A percentile compares a stretch with the other conserved stretches of the same genome.
Evolutionary conservation across 257 asterid genomes (phyloP).

Genomic region (Plantago elongata): DNA sequence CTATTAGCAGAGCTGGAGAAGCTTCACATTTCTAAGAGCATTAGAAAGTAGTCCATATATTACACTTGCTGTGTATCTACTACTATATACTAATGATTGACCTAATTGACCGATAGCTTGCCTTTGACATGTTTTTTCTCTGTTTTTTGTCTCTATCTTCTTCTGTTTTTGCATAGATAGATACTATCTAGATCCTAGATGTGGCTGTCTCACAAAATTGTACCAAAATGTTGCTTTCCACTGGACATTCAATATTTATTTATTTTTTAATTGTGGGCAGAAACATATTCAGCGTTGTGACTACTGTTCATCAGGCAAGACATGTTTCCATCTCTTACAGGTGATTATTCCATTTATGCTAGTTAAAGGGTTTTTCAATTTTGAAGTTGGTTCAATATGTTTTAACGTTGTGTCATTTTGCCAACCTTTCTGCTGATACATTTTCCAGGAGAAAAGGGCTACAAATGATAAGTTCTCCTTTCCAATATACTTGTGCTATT

Average conservation of each 20-base stretch:
- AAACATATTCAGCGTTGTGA: constrained; percentile 75
- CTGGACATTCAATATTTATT: constrained; percentile 5
- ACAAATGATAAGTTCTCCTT: constrained; percentile 60
- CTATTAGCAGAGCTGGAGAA: constrained; percentile 11
- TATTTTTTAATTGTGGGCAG: constrained; percentile 41
- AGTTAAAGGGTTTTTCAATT: constrained; percentile 10
- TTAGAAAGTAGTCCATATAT: not conserved
- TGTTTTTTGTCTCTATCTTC: no score
- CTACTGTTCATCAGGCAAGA: constrained; percentile 69
- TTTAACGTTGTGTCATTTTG: constrained; percentile 15
- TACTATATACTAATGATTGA: not conserved
- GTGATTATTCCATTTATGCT: constrained; percentile 33
- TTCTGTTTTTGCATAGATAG: not conserved
- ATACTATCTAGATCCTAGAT: constrained; percentile 8
- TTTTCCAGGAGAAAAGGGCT: constrained; percentile 72
- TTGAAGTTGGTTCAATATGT: constrained; percentile 4
- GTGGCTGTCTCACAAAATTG: constrained; percentile 8
- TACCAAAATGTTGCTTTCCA: not conserved
- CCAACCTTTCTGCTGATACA: constrained; percentile 8
- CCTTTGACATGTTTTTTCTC: constrained; percentile 5
- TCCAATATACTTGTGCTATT: constrained; percentile 73
- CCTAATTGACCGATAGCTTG: constrained; percentile 15
- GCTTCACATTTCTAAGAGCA: constrained; percentile 15
- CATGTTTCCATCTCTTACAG: constrained; percentile 88
- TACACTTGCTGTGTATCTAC: not conserved